A percentile compares a stretch with the other conserved stretches of the same genome.
Evolutionary conservation across 164 flowering plant species (phyloP).

Genomic region (Tetracentron sinense): DNA sequence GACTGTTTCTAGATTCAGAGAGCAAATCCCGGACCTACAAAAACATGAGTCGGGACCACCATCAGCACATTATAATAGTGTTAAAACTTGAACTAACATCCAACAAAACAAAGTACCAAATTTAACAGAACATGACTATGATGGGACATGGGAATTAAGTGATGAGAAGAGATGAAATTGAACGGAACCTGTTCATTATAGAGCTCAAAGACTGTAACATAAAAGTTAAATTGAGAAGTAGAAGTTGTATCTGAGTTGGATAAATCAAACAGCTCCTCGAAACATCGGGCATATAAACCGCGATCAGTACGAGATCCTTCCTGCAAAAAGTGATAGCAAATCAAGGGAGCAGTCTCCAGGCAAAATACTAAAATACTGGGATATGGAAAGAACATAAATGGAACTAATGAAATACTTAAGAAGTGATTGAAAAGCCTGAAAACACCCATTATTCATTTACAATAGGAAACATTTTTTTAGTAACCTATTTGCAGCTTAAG

Average conservation of each 20-base stretch:
- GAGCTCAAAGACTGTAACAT: slow-evolving; percentile 69
- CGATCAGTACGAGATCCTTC: slow-evolving; percentile 96
- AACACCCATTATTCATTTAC: too few relatives aligned
- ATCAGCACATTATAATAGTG: slow-evolving; percentile 2
- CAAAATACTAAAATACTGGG: background rate
- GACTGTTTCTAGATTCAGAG: slow-evolving; percentile 37
- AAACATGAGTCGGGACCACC: slow-evolving; percentile 11
- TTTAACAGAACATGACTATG: background rate
- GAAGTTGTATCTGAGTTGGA: slow-evolving; percentile 83
- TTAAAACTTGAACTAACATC: background rate
- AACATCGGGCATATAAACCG: slow-evolving; percentile 84
- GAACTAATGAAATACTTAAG: background rate
- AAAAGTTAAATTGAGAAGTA: slow-evolving; percentile 61
- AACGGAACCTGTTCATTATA: slow-evolving; percentile 84
- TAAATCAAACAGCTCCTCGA: slow-evolving; percentile 96
- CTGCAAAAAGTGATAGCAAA: slow-evolving; percentile 36
- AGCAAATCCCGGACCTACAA: slow-evolving; percentile 78
- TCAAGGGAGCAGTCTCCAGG: slow-evolving; percentile 4
- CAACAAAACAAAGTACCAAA: background rate
- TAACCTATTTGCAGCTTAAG: too few relatives aligned
- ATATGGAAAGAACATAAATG: background rate
- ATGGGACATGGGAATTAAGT: background rate
- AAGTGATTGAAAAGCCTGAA: background rate
- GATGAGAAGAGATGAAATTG: background rate
- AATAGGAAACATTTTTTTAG: too few relatives aligned